A percentile compares a stretch with the other conserved stretches of the same genome.
Conservation (phyloP, 2,329 filamentous ascomycete genomes). For the Sarocladiaceae sp. region DNA sequence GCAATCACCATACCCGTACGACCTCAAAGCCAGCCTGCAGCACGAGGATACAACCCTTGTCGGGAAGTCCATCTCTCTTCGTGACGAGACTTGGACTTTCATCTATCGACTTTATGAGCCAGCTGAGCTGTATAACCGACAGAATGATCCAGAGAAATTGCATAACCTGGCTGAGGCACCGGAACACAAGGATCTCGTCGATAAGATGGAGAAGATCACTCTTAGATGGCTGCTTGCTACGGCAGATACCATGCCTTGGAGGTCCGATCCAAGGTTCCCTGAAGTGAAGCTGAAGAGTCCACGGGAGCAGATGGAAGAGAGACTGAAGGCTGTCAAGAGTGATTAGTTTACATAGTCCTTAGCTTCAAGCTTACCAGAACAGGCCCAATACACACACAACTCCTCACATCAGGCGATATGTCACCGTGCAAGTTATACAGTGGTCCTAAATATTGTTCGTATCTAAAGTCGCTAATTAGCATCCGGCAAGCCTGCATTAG, state of each 20-base stretch:
- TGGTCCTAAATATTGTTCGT: too few relatives aligned
- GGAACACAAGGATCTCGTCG: slow-evolving; percentile 17
- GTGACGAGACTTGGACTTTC: slow-evolving; percentile 34
- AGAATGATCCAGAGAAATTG: slow-evolving; percentile 31
- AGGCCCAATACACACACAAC: too few relatives aligned
- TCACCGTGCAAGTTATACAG: too few relatives aligned
- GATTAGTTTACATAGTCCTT: too few relatives aligned
- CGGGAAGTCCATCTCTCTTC: slow-evolving; percentile 35
- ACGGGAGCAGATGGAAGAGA: slow-evolving; percentile 22
- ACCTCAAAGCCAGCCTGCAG: slow-evolving; percentile 40
- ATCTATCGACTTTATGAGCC: slow-evolving; percentile 42
- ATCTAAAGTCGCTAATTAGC: too few relatives aligned
- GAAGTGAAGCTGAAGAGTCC: slow-evolving; percentile 28
- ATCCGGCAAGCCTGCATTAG: too few relatives aligned
- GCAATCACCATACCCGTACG: slow-evolving; percentile 38
- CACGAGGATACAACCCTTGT: slow-evolving; percentile 38
- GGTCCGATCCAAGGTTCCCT: slow-evolving; percentile 29
- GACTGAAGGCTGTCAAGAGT: slow-evolving; percentile 13
- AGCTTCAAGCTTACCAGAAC: too few relatives aligned
- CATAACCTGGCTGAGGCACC: slow-evolving; percentile 31
- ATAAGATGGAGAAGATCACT: slow-evolving; percentile 25
- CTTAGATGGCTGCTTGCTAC: slow-evolving; percentile 33
- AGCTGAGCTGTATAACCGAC: slow-evolving; percentile 36
- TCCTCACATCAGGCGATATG: too few relatives aligned
- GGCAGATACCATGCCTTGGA: slow-evolving; percentile 31